These are phyloP conservation scores for Citrullus amarus DNA, from an alignment of 306 rosid species.

Conservation along the genomic window DNA sequence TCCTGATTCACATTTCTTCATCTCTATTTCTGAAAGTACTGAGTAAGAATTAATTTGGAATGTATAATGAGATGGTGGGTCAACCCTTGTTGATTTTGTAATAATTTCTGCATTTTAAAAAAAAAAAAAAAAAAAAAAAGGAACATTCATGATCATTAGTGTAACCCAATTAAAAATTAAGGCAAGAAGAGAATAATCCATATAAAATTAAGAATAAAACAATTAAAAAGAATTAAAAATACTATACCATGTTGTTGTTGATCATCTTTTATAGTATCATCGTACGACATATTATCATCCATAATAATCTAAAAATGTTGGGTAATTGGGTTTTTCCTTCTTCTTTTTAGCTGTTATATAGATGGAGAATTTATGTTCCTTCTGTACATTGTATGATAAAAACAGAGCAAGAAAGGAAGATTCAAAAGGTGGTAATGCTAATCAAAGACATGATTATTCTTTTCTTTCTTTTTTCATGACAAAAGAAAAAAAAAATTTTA, in stretches of 20 bases:
- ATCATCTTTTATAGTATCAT: not conserved
- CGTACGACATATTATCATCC: not conserved
- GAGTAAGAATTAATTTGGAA: slow-evolving; percentile 13
- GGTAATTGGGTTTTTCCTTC: not conserved
- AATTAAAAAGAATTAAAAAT: not conserved
- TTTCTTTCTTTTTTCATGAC: not conserved
- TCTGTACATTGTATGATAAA: not conserved
- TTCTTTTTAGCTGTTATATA: not conserved
- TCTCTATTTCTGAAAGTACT: not conserved
- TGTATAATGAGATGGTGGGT: slow-evolving; percentile 6
- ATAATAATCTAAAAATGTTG: not conserved
- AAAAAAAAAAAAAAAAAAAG: not conserved
- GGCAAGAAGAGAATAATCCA: too few relatives aligned
- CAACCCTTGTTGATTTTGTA: not conserved
- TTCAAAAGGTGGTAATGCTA: not conserved
- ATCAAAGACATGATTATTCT: not conserved
- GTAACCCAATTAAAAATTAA: too few relatives aligned
- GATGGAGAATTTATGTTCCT: not conserved
- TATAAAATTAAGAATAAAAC: not conserved
- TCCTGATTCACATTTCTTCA: slow-evolving; percentile 10
- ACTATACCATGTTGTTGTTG: not conserved
- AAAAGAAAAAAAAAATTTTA: not conserved
- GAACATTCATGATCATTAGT: too few relatives aligned
- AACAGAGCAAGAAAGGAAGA: not conserved
- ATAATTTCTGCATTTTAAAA: slow-evolving; percentile 1